phyloP scores from a whole-genome alignment of 1,284 basidiomycete genomes.

The Schizophyllum amplum region DNA sequence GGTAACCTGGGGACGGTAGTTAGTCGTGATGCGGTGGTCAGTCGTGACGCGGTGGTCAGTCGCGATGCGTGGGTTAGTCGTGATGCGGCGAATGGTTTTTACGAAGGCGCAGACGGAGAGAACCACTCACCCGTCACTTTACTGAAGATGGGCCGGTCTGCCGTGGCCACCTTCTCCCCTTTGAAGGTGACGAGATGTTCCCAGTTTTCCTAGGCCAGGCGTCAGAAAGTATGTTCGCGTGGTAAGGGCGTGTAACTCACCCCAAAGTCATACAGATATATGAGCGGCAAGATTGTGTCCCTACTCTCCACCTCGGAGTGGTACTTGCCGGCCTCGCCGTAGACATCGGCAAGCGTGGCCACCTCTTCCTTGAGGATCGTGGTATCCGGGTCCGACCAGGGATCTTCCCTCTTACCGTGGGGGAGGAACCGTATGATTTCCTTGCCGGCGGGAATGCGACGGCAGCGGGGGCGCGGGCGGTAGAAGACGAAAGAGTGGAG shows the following conservation, averaged over 20 bases:
- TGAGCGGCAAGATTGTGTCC: neutral
- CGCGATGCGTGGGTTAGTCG: neutral
- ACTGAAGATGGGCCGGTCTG: neutral
- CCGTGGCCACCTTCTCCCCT: constrained; percentile 6
- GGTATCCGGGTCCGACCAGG: no score
- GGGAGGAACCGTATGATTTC: no score
- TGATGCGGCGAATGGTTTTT: neutral
- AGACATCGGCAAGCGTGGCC: neutral
- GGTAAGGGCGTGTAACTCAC: constrained; percentile 1
- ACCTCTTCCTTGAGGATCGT: neutral
- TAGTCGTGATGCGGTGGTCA: neutral
- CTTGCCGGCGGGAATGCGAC: neutral
- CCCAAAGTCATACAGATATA: constrained; percentile 12
- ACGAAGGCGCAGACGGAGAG: neutral
- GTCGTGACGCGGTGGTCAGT: no score
- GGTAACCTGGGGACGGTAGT: constrained; percentile 1
- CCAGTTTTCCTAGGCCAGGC: constrained; percentile 8
- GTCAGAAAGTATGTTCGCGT: neutral
- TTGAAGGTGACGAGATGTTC: constrained; percentile 11
- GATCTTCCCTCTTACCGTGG: no score
- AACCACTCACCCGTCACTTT: neutral
- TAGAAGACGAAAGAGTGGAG: constrained; percentile 10
- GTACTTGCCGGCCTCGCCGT: neutral
- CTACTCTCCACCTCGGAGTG: neutral
- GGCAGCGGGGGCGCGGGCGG: neutral